These are phyloP conservation scores for Keithomyces neogunnii DNA, from an alignment of 2,329 filamentous ascomycete genomes.

Conservation along the genomic window DNA sequence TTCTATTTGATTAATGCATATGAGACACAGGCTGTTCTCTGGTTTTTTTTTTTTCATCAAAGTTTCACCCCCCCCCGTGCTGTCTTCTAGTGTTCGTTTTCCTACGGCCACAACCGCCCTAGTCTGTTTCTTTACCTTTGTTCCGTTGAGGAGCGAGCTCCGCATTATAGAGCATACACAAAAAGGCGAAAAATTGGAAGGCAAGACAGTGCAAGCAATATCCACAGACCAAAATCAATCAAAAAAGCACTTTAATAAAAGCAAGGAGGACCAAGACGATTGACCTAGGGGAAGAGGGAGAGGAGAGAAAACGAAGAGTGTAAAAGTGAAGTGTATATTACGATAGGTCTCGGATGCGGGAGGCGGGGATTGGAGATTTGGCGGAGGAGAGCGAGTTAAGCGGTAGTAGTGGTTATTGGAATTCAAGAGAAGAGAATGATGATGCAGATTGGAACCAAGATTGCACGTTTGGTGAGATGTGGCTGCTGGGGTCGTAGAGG, in stretches of 20 bases:
- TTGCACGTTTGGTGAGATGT: slow-evolving; percentile 1
- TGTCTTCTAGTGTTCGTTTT: not conserved
- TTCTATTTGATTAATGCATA: slow-evolving; percentile 24
- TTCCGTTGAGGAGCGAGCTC: not conserved
- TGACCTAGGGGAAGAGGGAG: not conserved
- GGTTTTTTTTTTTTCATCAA: slow-evolving; percentile 15
- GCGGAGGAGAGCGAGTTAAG: not conserved
- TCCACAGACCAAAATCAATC: not conserved
- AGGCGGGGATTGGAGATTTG: not conserved
- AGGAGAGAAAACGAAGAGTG: not conserved
- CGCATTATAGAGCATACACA: slow-evolving; percentile 4
- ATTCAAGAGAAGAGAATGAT: not conserved
- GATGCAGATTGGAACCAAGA: slow-evolving; percentile 6
- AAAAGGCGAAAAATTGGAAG: slow-evolving; percentile 1
- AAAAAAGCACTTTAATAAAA: not conserved
- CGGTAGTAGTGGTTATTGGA: not conserved
- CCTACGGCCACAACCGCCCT: not conserved
- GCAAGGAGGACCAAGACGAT: not conserved
- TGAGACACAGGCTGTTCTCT: slow-evolving; percentile 22
- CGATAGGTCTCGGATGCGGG: not conserved
- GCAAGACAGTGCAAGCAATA: not conserved
- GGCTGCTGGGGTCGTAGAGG: not conserved
- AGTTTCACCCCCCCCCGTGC: slow-evolving; percentile 8
- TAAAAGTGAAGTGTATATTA: not conserved
- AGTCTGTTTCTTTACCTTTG: not conserved